Percentiles rank a stretch among this genome's conserved stretches.
Conservation (phyloP, 2,329 filamentous ascomycete species). For the Aspergillus bombycis region DNA sequence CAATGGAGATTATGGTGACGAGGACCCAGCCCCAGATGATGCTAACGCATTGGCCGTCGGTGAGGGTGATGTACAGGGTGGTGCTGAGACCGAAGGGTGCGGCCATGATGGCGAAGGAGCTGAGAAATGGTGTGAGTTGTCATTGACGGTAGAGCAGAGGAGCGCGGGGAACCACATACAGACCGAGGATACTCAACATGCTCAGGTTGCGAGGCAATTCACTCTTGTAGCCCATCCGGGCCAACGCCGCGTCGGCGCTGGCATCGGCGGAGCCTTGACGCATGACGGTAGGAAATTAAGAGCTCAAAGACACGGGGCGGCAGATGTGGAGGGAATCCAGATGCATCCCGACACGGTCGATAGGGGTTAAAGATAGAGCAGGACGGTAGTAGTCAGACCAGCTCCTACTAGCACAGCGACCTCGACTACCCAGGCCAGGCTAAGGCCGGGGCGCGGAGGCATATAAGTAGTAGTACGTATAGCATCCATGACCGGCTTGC, state of each 20-base stretch:
- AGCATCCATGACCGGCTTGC: not conserved
- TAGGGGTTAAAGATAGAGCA: not conserved
- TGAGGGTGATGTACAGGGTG: conserved; percentile 69
- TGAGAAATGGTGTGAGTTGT: conserved; percentile 21
- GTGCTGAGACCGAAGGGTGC: conserved; percentile 70
- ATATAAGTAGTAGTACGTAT: not conserved
- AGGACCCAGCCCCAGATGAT: conserved; percentile 72
- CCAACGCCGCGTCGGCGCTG: conserved; percentile 62
- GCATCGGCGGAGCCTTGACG: conserved; percentile 31
- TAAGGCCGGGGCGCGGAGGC: conserved; percentile 4
- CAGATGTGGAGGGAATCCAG: not conserved
- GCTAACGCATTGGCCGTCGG: conserved; percentile 69
- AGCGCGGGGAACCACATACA: conserved; percentile 42
- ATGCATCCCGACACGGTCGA: not conserved
- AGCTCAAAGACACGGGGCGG: not conserved
- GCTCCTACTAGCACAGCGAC: not conserved
- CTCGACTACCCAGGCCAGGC: not conserved
- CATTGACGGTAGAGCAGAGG: not conserved
- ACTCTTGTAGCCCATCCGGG: conserved; percentile 68
- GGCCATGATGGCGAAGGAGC: conserved; percentile 75
- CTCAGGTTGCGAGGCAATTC: conserved; percentile 68
- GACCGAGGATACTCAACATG: conserved; percentile 70
- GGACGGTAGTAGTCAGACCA: not conserved
- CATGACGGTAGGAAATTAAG: conserved; percentile 10
- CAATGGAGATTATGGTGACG: conserved; percentile 64